These are phyloP conservation scores for Kwoniella sp. DNA, from an alignment of 768 basidiomycete genomes.

Conservation along the genomic window DNA sequence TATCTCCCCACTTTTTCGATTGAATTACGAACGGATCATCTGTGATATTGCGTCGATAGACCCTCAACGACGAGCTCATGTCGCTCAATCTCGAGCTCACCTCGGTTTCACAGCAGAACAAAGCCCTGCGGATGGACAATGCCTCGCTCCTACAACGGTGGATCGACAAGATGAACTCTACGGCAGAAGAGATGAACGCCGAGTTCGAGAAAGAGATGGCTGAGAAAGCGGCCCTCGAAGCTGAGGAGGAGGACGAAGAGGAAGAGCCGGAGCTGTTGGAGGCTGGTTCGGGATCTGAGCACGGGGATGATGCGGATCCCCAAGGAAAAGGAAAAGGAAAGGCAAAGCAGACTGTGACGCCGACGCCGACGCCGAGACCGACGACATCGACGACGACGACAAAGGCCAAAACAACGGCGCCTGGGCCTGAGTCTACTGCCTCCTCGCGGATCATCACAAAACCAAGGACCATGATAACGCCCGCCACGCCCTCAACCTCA, in stretches of 20 bases:
- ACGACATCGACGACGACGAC: not conserved
- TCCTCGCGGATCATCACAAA: not conserved
- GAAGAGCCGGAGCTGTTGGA: not conserved
- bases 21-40: too few relatives aligned
- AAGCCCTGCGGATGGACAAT: constrained; percentile 86
- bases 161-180: constrained; percentile 90
- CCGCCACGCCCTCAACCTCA: not conserved
- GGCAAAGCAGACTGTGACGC: constrained; percentile 3
- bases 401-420: constrained; percentile 2
- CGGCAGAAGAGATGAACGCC: constrained; percentile 93
- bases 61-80: constrained; percentile 91
- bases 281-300: not conserved
- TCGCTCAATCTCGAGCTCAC: constrained; percentile 87
- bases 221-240: constrained; percentile 2
- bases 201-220: constrained; percentile 57
- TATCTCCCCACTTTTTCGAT: not conserved
- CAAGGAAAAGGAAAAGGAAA: constrained; percentile 10
- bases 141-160: constrained; percentile 93
- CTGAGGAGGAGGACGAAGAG: not conserved
- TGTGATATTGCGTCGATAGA: constrained; percentile 59
- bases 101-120: constrained; percentile 84
- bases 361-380: too few relatives aligned
- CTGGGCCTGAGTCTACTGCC: not conserved
- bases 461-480: not conserved
- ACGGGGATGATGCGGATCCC: not conserved